Conservation (phyloP, 805 yeast genomes). For the Metschnikowia corniflorae region DNA sequence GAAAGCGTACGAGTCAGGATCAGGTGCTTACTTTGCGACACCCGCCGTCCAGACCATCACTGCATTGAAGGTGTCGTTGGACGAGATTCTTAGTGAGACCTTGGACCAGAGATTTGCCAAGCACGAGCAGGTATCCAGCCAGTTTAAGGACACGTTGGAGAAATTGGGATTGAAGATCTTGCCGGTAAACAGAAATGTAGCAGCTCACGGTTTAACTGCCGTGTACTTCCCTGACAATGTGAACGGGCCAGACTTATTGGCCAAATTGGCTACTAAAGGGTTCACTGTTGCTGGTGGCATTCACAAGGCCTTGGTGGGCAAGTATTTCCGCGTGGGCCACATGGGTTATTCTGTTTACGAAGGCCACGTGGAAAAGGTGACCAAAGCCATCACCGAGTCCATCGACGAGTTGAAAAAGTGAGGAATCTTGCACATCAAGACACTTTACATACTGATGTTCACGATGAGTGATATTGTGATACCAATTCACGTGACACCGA, state of each 20-base stretch:
- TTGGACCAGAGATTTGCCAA: conserved; percentile 54
- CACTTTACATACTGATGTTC: too few relatives aligned
- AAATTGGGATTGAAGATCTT: conserved; percentile 67
- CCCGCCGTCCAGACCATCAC: conserved; percentile 89
- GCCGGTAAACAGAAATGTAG: conserved; percentile 51
- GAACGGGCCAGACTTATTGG: conserved; percentile 63
- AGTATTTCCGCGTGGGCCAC: conserved; percentile 92
- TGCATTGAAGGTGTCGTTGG: conserved; percentile 73
- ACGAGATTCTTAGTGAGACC: conserved; percentile 56
- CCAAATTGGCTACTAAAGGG: conserved; percentile 57
- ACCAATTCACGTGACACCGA: too few relatives aligned
- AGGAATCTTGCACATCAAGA: too few relatives aligned
- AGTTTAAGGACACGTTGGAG: conserved; percentile 58
- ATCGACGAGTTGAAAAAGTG: conserved; percentile 14
- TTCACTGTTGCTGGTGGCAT: conserved; percentile 87
- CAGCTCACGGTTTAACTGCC: conserved; percentile 89
- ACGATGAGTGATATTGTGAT: too few relatives aligned
- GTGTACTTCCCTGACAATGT: conserved; percentile 76
- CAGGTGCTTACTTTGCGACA: conserved; percentile 88
- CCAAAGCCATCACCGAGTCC: conserved; percentile 32
- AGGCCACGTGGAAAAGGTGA: conserved; percentile 37
- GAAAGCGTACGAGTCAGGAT: conserved; percentile 78
- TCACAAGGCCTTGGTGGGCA: conserved; percentile 71
- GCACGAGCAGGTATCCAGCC: conserved; percentile 59
- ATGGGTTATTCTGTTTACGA: conserved; percentile 76